Conservation (phyloP, 306 rosid genomes). For the Quillaja saponaria region DNA sequence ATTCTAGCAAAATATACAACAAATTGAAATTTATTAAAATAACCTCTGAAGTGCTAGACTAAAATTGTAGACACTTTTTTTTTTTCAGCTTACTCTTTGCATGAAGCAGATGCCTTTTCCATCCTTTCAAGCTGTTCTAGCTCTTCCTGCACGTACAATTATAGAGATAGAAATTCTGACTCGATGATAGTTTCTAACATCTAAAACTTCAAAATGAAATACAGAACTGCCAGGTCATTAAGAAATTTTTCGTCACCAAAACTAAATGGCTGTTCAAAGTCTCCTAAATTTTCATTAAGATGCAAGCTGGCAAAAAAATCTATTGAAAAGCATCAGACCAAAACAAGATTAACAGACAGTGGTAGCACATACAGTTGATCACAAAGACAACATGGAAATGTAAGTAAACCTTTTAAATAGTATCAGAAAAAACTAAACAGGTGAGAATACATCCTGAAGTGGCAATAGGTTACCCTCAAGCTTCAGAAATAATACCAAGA, state of each 20-base stretch:
- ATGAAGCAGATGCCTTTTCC: slow-evolving; percentile 75
- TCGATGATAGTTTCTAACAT: not conserved
- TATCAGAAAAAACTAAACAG: not conserved
- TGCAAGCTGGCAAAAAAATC: not conserved
- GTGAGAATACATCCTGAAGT: not conserved
- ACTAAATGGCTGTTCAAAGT: slow-evolving; percentile 13
- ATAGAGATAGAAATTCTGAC: slow-evolving; percentile 8
- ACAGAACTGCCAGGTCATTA: not conserved
- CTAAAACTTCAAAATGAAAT: slow-evolving; percentile 6
- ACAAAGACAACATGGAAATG: not conserved
- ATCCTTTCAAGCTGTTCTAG: slow-evolving; percentile 72
- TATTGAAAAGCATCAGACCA: slow-evolving; percentile 2
- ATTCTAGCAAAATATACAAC: slow-evolving; percentile 57
- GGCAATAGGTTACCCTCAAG: not conserved
- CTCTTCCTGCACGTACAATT: slow-evolving; percentile 62
- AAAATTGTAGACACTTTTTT: slow-evolving; percentile 11
- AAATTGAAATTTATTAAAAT: slow-evolving; percentile 8
- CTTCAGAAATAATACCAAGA: not conserved
- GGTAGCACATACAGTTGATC: slow-evolving; percentile 17
- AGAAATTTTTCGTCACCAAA: slow-evolving; percentile 10
- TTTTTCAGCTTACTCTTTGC: slow-evolving; percentile 76
- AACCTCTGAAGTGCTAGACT: slow-evolving; percentile 10
- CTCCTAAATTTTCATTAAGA: not conserved
- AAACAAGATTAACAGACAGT: slow-evolving; percentile 14
- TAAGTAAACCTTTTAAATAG: not conserved